phyloP scores from a whole-genome alignment of 352 stramenopile species.

The Phytopythium helicoides region DNA sequence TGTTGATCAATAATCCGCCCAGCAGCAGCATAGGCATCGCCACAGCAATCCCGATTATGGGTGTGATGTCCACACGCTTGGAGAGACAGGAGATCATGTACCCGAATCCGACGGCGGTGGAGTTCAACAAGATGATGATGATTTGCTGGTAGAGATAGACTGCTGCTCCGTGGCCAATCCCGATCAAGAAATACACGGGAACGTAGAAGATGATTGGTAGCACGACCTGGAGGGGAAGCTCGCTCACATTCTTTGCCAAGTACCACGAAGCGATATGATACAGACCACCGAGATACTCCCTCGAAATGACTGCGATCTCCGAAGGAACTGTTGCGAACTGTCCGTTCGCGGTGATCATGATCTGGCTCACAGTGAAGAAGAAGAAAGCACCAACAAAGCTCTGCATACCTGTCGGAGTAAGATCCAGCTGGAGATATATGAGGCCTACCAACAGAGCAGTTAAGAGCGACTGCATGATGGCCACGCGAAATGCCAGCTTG shows the following conservation, averaged over 20 bases:
- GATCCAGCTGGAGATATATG: constrained; percentile 26
- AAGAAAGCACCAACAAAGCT: constrained; percentile 29
- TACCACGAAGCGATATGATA: constrained; percentile 28
- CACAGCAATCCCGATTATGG: constrained; percentile 22
- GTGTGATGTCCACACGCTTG: constrained; percentile 15
- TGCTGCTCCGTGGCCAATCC: constrained; percentile 7
- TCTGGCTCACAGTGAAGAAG: constrained; percentile 31
- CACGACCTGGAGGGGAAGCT: constrained; percentile 27
- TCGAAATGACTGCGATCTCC: constrained; percentile 19
- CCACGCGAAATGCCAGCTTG: constrained; percentile 17
- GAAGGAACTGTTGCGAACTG: constrained; percentile 19
- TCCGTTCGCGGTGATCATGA: constrained; percentile 27
- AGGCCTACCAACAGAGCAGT: constrained; percentile 22
- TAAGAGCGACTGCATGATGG: constrained; percentile 18
- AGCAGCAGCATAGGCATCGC: constrained; percentile 33
- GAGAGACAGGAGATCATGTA: constrained; percentile 33
- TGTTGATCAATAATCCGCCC: constrained; percentile 29
- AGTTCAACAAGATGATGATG: constrained; percentile 25
- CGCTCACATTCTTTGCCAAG: constrained; percentile 32
- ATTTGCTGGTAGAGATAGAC: constrained; percentile 24
- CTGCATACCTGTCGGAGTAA: constrained; percentile 21
- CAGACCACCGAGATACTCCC: constrained; percentile 25
- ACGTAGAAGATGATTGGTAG: constrained; percentile 26
- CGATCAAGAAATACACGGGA: constrained; percentile 30
- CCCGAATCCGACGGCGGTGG: constrained; percentile 19